Conservation (phyloP, 257 asterid genomes). For the Jacaranda copaia region DNA sequence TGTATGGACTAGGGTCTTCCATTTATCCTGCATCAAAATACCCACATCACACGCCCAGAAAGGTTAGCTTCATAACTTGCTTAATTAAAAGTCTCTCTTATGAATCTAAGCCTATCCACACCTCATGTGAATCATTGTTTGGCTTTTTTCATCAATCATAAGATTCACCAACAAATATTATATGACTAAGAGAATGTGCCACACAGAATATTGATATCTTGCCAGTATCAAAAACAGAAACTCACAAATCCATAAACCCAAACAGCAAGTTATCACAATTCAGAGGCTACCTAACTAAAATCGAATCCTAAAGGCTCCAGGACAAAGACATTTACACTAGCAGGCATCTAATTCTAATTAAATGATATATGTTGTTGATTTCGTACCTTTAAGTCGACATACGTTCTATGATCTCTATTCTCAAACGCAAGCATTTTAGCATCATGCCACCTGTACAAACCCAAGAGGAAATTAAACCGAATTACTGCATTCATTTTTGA, state of each 20-base stretch:
- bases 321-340: neutral
- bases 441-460: constrained; percentile 94
- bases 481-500: too few species aligned
- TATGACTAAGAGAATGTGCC: neutral
- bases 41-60: constrained; percentile 25
- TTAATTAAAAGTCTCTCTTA: neutral
- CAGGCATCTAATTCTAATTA: neutral
- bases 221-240: too few species aligned
- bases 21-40: constrained; percentile 76
- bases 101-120: constrained; percentile 29
- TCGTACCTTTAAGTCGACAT: constrained; percentile 88
- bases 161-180: constrained; percentile 10
- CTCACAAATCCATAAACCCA: too few species aligned
- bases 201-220: neutral
- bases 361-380: constrained; percentile 3
- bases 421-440: constrained; percentile 88
- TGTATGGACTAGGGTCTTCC: constrained; percentile 86
- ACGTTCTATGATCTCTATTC: constrained; percentile 89
- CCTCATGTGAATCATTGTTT: constrained; percentile 33
- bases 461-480: neutral
- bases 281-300: neutral
- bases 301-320: neutral
- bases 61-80: constrained; percentile 12
- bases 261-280: too few species aligned
- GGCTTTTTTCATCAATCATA: neutral